Evolutionary conservation across 2,329 filamentous ascomycete genomes (phyloP), one percentile per base, ranked within the genome.

Genomic region (Didymella segeticola): DNA sequence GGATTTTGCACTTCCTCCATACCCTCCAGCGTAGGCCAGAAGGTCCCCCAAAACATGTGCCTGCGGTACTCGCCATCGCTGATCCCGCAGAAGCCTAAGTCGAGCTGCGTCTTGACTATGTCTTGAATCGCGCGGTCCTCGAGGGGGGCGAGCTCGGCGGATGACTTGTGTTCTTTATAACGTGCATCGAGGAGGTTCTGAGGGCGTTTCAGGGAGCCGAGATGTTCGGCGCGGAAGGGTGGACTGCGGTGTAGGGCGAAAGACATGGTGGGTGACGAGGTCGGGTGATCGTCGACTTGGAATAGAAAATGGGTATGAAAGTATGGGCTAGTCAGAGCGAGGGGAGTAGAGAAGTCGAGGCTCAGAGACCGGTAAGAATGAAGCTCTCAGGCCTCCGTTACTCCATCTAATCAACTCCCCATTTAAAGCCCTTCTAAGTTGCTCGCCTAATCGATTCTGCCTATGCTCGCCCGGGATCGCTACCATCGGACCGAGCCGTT

Each of bases 171-270:
- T 48, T 79, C 70, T 64, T 80, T 69, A 58, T 79, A 75, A 74
- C 87, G 80, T 20, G 82, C 81, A 26, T 83, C 77, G 12, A 88
- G 78, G 17, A 90, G 81, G 34, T 79, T 71, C 47, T 83, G 74
- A 1, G 88, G 86, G 22, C 88, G 85, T 58, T 89, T 82, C 15
- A 90, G 80, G 12, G 87, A 89, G 41, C 88, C 87, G 57, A 90
- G 81, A 61, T 90, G 88, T 73, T 90, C 87, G 52, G 86, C 86
- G 69, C 88, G 83, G 73, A 88, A 90, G 41, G 85, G 86, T 17
- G 84, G 82, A 56, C 76, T 77, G 50, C 61, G 62, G 34, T 63
- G 62, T 31, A 61, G 55, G 11, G 47, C 25, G 33, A 49, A 58
- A 20, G 62, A 58, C 61, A 63, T 63, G n/a, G n/a, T 50, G 37